Percentiles rank a stretch among this genome's conserved stretches.
Conservation (phyloP, 2,329 filamentous ascomycete species). For the Diaporthe batatas region DNA sequence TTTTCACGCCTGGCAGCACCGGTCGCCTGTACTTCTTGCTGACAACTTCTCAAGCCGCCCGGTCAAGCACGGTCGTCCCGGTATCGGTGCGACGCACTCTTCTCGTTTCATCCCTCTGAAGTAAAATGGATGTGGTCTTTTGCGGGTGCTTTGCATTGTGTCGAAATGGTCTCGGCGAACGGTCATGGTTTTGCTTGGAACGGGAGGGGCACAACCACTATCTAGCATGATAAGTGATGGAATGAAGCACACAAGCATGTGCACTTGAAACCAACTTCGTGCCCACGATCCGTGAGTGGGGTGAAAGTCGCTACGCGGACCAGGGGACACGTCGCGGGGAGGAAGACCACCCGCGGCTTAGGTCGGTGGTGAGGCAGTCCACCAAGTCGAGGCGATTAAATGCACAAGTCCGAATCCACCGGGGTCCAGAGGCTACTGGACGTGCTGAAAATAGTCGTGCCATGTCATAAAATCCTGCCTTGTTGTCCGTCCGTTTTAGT, state of each 20-base stretch:
- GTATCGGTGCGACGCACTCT: constrained; percentile 99
- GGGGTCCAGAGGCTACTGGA: neutral
- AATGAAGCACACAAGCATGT: constrained; percentile 51
- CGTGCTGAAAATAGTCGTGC: constrained; percentile 1
- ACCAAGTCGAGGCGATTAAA: constrained; percentile 16
- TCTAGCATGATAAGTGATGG: constrained; percentile 61
- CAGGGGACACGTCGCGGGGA: constrained; percentile 3
- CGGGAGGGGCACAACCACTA: constrained; percentile 54
- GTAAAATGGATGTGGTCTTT: constrained; percentile 71
- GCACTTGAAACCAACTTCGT: constrained; percentile 36
- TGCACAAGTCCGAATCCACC: constrained; percentile 12
- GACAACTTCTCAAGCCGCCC: constrained; percentile 81
- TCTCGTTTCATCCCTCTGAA: constrained; percentile 99
- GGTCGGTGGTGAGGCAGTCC: constrained; percentile 1
- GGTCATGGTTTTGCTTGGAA: constrained; percentile 68
- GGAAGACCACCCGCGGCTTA: constrained; percentile 5
- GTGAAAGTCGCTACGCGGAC: constrained; percentile 31
- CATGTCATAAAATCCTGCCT: neutral
- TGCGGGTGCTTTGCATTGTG: constrained; percentile 68
- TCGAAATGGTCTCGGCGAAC: constrained; percentile 68
- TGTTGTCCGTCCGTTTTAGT: neutral
- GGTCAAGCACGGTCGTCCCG: constrained; percentile 99
- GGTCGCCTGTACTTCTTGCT: constrained; percentile 52
- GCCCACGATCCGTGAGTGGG: constrained; percentile 40
- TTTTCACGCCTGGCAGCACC: constrained; percentile 50